phyloP scores from a whole-genome alignment of 148 eudicot genomes.

The Rhododendron ovatum region DNA sequence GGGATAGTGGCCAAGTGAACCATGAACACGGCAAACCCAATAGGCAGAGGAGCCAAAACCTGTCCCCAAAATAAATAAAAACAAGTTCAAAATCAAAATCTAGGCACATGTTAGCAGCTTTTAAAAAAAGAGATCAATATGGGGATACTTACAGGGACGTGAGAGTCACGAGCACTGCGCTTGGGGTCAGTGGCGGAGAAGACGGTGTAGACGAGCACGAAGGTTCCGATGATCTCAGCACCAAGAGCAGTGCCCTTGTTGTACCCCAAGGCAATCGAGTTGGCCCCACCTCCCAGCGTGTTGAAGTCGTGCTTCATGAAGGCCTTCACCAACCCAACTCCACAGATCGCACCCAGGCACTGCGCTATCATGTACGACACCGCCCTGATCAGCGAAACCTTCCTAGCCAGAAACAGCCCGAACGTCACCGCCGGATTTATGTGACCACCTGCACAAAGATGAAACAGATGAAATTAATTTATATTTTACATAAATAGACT shows the following conservation, averaged over 20 bases:
- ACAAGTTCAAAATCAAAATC: too few relatives aligned
- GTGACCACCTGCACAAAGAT: constrained; percentile 58
- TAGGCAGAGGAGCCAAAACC: constrained; percentile 88
- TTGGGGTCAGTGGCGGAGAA: constrained; percentile 94
- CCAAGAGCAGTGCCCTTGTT: constrained; percentile 75
- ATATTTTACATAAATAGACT: too few relatives aligned
- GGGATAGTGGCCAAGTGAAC: constrained; percentile 94
- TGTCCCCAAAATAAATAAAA: not conserved
- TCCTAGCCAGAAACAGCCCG: constrained; percentile 73
- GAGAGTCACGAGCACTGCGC: constrained; percentile 90
- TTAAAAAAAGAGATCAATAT: too few relatives aligned
- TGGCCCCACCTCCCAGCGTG: constrained; percentile 60
- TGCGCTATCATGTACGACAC: constrained; percentile 67
- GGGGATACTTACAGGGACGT: constrained; percentile 52
- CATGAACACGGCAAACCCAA: constrained; percentile 90
- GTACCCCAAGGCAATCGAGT: constrained; percentile 53
- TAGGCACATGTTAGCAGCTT: too few relatives aligned
- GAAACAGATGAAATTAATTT: too few relatives aligned
- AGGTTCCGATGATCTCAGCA: constrained; percentile 84
- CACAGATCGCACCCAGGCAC: constrained; percentile 78
- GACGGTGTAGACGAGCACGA: constrained; percentile 84
- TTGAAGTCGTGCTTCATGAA: constrained; percentile 66
- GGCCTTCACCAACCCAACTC: constrained; percentile 80
- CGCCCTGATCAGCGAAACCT: constrained; percentile 71
- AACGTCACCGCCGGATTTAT: constrained; percentile 93